Evolutionary conservation across 805 yeast genomes (phyloP), one percentile per base, ranked within the genome.

Genomic region (Nakazawaea ambrosiae): DNA sequence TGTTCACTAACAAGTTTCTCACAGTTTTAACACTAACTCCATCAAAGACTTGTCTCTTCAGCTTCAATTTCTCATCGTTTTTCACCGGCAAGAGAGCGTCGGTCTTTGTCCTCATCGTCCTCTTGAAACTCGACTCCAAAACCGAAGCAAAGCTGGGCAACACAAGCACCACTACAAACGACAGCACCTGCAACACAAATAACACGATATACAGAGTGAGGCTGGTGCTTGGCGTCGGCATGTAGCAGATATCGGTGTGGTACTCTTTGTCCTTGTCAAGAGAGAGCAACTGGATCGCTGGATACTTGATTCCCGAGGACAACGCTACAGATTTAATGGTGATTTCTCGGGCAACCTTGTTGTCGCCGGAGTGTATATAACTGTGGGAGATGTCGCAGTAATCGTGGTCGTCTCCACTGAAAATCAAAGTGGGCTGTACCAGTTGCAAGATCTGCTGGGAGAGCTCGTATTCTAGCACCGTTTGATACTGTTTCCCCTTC

Each of bases 391-490:
- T 70, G 45, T 81, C 85, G 56, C 99, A 92, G 49, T 86, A 88
- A 56, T 92, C 98, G 61, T 92, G 99, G 55, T 92, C 98, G 56
- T 92, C 99, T 1, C 98, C 99, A 5, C 94, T 77, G 51, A 88
- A 85, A 4, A 84, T 68, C 9, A 79, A 57, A 12, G 65, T 65
- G 0, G 99, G 99, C 32, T 70, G 60, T 1, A 90, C 55, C 8
- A 58, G 62, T 5, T 65, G 49, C 31, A 92, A 58, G 4, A 92
- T 66, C 16, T 73, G 68, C 28, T 74, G 68, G 0, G 90, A 65
- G 4, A 81, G 50, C 2, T 68, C 71, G 22, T 71, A 62, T 35
- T 78, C 82, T 8, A 92, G 66, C n/a, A 85, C 90, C 0, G 96
- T 89, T 58, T 89, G 96, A 56, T 87, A 92, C 54, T 92, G 97